Conservation (phyloP, 2,329 filamentous ascomycete species). For the Anthostomella pinea region DNA sequence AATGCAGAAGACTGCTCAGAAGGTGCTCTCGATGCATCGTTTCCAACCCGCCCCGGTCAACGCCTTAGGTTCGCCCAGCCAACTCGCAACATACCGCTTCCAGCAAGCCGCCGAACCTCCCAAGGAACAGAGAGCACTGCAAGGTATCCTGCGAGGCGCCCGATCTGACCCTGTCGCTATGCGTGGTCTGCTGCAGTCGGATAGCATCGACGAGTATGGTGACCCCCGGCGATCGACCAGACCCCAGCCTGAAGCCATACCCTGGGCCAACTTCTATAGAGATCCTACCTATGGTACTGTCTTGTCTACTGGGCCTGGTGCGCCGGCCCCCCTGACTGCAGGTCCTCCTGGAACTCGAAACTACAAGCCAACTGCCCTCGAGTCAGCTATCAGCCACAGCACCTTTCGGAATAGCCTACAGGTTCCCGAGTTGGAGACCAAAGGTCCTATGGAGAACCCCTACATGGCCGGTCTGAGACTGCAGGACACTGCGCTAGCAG, state of each 20-base stretch:
- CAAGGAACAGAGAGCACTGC: slow-evolving; percentile 3
- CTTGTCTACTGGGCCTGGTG: slow-evolving; percentile 36
- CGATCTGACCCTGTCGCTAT: slow-evolving; percentile 11
- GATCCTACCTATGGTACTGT: slow-evolving; percentile 19
- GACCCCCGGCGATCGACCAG: slow-evolving; percentile 1
- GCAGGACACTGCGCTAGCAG: slow-evolving; percentile 8
- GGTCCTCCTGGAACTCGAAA: slow-evolving; percentile 54
- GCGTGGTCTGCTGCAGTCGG: slow-evolving; percentile 15
- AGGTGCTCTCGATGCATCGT: slow-evolving; percentile 37
- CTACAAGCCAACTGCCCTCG: slow-evolving; percentile 43
- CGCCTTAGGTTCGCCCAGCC: slow-evolving; percentile 5
- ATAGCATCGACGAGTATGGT: slow-evolving; percentile 15
- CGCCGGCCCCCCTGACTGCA: slow-evolving; percentile 51
- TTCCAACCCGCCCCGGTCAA: slow-evolving; percentile 17
- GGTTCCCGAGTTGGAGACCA: slow-evolving; percentile 22
- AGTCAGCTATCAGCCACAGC: slow-evolving; percentile 37
- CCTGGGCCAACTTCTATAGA: slow-evolving; percentile 13
- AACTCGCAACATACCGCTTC: slow-evolving; percentile 11
- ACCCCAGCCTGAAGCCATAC: slow-evolving; percentile 8
- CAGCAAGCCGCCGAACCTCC: slow-evolving; percentile 14
- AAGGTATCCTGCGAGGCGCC: slow-evolving; percentile 1
- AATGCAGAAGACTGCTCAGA: slow-evolving; percentile 50
- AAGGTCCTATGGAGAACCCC: slow-evolving; percentile 11
- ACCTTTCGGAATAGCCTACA: slow-evolving; percentile 29
- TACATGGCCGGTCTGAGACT: slow-evolving; percentile 6